Conservation (phyloP, 768 basidiomycete genomes). For the Lepiota brunneoincarnata region DNA sequence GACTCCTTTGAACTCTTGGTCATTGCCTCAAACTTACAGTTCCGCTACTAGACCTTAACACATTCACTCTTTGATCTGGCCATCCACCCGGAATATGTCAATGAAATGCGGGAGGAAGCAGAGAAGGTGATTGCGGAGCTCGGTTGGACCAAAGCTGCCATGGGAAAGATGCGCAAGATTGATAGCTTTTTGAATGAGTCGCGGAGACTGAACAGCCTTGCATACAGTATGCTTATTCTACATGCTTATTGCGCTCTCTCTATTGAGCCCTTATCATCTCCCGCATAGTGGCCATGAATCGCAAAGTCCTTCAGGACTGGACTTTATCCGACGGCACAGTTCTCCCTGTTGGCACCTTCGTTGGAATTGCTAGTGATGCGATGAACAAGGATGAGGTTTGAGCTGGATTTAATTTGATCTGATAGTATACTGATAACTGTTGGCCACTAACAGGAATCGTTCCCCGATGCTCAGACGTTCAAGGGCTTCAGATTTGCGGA, state of each 20-base stretch:
- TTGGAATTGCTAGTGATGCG: conserved; percentile 21
- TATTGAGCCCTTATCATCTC: neutral
- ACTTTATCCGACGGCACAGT: conserved; percentile 25
- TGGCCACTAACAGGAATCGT: conserved; percentile 25
- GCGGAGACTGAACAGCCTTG: conserved; percentile 28
- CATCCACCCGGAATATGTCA: conserved; percentile 24
- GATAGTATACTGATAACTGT: neutral
- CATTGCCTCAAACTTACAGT: neutral
- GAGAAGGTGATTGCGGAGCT: conserved; percentile 24
- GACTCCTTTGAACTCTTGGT: conserved; percentile 17
- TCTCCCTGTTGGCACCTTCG: conserved; percentile 24
- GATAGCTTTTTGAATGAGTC: conserved; percentile 48
- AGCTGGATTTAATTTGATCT: neutral
- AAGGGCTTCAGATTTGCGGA: conserved; percentile 34
- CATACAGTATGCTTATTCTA: conserved; percentile 15
- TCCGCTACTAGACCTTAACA: neutral
- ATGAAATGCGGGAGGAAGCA: conserved; percentile 31
- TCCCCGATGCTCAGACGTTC: conserved; percentile 34
- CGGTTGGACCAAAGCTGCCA: conserved; percentile 40
- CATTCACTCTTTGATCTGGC: conserved; percentile 27
- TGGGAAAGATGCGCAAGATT: conserved; percentile 35
- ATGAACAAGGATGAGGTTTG: conserved; percentile 21
- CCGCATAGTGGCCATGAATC: conserved; percentile 19
- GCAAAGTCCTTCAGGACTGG: conserved; percentile 23
- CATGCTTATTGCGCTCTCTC: neutral